Percentiles rank a stretch among this genome's conserved stretches.
phyloP scores from a whole-genome alignment of 306 rosid genomes.

The Canavalia ensiformis region DNA sequence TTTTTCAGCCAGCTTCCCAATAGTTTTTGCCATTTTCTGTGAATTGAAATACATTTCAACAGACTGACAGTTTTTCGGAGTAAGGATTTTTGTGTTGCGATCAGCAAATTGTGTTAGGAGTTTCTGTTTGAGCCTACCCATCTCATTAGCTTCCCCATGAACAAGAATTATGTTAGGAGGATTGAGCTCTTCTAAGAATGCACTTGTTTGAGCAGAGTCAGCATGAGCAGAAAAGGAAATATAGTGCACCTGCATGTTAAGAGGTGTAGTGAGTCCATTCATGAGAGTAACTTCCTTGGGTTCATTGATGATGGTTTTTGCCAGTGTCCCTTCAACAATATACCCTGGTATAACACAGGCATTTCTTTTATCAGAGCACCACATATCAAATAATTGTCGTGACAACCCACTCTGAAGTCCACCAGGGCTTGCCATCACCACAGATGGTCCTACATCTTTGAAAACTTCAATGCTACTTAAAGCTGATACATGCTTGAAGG shows the following conservation, averaged over 20 bases:
- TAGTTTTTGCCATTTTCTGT: slow-evolving; percentile 93
- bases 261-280: slow-evolving; percentile 91
- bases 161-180: slow-evolving; percentile 96
- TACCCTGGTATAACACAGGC: slow-evolving; percentile 87
- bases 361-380: slow-evolving; percentile 96
- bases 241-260: slow-evolving; percentile 94
- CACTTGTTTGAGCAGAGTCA: slow-evolving; percentile 91
- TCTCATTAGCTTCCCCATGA: slow-evolving; percentile 95
- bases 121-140: slow-evolving; percentile 98
- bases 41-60: slow-evolving; percentile 94
- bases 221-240: slow-evolving; percentile 98
- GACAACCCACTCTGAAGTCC: slow-evolving; percentile 94
- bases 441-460: slow-evolving; percentile 90
- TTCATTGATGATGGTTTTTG: slow-evolving; percentile 87
- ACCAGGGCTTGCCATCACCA: slow-evolving; percentile 98
- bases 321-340: slow-evolving; percentile 93
- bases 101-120: slow-evolving; percentile 81
- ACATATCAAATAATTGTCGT: slow-evolving; percentile 84
- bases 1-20: slow-evolving; percentile 85
- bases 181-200: slow-evolving; percentile 90
- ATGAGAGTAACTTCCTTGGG: slow-evolving; percentile 94
- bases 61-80: slow-evolving; percentile 94
- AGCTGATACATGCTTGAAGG: slow-evolving; percentile 84
- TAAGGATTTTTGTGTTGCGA: slow-evolving; percentile 82
- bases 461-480: slow-evolving; percentile 84